Percentiles rank a stretch among this genome's conserved stretches.
Evolutionary conservation across 805 yeast species (phyloP).

Genomic region (Wickerhamiella occidentalis): DNA sequence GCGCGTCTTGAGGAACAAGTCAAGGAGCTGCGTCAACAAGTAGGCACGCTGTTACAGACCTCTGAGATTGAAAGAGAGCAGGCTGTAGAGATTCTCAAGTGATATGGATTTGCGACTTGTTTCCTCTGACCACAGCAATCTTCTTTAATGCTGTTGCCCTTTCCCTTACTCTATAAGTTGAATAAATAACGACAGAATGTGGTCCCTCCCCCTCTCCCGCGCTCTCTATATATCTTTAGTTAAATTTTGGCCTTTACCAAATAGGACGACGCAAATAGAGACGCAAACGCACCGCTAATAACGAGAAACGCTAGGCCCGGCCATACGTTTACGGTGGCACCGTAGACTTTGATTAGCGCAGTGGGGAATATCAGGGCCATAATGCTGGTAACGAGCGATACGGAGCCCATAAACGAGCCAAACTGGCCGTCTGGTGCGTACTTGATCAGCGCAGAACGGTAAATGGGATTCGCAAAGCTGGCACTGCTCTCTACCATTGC

Average conservation of each 20-base stretch:
- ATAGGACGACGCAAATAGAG: conserved; percentile 13
- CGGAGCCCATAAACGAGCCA: conserved; percentile 26
- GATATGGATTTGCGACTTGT: too few relatives aligned
- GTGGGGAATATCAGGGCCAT: conserved; percentile 17
- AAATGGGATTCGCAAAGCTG: conserved; percentile 23
- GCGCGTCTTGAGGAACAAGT: background rate
- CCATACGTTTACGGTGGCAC: conserved; percentile 16
- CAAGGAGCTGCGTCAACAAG: background rate
- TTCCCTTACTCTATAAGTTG: too few relatives aligned
- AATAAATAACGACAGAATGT: too few relatives aligned
- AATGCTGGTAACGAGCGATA: conserved; percentile 15
- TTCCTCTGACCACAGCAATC: too few relatives aligned
- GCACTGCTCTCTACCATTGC: conserved; percentile 24
- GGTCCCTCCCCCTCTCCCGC: too few relatives aligned
- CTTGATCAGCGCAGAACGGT: conserved; percentile 24
- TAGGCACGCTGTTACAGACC: background rate
- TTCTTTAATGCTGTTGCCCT: too few relatives aligned
- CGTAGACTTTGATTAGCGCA: conserved; percentile 18
- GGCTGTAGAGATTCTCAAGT: background rate
- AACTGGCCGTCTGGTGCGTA: conserved; percentile 22
- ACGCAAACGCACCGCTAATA: conserved; percentile 11
- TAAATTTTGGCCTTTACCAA: background rate
- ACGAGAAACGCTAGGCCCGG: conserved; percentile 20
- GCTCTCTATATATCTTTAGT: too few relatives aligned
- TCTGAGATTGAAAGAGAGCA: background rate